Percentiles rank a stretch among this genome's conserved stretches.
phyloP scores from a whole-genome alignment of 1,139 yeast genomes.

The Geotrichum reessii region DNA sequence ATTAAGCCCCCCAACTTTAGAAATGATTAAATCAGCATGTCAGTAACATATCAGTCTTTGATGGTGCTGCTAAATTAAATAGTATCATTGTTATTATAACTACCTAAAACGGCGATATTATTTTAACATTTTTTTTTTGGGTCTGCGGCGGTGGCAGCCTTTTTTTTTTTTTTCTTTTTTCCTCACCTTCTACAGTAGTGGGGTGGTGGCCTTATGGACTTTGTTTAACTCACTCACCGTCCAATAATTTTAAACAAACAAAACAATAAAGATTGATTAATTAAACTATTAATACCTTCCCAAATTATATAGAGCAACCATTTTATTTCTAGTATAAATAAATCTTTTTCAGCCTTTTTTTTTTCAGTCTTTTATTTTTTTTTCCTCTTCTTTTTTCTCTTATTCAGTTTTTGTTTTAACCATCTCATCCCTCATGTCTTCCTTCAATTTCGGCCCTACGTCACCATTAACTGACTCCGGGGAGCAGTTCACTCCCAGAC shows the following conservation, averaged over 20 bases:
- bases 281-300: background rate
- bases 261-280: background rate
- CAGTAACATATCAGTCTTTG: too few relatives aligned
- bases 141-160: too few relatives aligned
- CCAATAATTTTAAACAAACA: background rate
- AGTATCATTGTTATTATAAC: too few relatives aligned
- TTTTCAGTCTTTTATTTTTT: background rate
- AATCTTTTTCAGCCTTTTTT: background rate
- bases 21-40: too few relatives aligned
- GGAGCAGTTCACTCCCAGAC: constrained; percentile 15
- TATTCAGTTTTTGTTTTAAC: background rate
- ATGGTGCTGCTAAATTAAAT: too few relatives aligned
- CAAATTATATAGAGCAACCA: background rate
- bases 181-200: background rate
- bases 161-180: too few relatives aligned
- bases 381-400: background rate
- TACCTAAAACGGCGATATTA: too few relatives aligned
- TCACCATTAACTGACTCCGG: constrained; percentile 6
- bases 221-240: background rate
- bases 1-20: too few relatives aligned
- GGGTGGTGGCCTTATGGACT: background rate
- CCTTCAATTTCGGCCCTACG: constrained; percentile 8
- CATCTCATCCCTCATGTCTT: background rate
- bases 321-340: background rate
- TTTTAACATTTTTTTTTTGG: too few relatives aligned